Conservation (phyloP, 2,329 filamentous ascomycete genomes). For the Stagonosporopsis chrysanthemi region DNA sequence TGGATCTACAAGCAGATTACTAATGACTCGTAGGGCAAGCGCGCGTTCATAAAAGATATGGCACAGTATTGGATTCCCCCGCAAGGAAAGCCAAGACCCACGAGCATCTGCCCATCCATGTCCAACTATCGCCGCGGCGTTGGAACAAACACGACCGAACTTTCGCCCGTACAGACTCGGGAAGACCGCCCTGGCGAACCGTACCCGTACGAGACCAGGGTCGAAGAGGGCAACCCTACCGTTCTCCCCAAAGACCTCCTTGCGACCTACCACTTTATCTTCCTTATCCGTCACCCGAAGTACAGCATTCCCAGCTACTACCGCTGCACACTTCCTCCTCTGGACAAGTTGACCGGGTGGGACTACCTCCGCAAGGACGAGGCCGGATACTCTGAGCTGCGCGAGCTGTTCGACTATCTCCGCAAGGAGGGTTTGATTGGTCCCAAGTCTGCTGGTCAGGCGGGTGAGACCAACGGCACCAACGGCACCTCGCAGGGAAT, state of each 20-base stretch:
- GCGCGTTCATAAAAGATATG: conserved; percentile 98
- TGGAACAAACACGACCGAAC: conserved; percentile 57
- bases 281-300: conserved; percentile 95
- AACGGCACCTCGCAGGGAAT: conserved; percentile 53
- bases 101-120: conserved; percentile 81
- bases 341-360: conserved; percentile 84
- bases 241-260: conserved; percentile 79
- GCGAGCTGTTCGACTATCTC: conserved; percentile 86
- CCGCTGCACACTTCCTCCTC: conserved; percentile 89
- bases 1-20: conserved; percentile 1
- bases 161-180: conserved; percentile 45
- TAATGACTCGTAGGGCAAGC: conserved; percentile 71
- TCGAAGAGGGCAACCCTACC: conserved; percentile 80
- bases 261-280: conserved; percentile 88
- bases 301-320: conserved; percentile 92
- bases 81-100: conserved; percentile 62
- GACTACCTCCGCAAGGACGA: conserved; percentile 85
- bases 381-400: conserved; percentile 89
- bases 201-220: conserved; percentile 65
- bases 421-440: conserved; percentile 73
- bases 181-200: conserved; percentile 49
- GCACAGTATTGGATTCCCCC: conserved; percentile 89
- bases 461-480: conserved; percentile 41
- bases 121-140: conserved; percentile 65
- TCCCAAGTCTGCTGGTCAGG: conserved; percentile 65